Evolutionary conservation across 2,329 filamentous ascomycete genomes (phyloP).

Genomic region (Alternaria ventricosa): DNA sequence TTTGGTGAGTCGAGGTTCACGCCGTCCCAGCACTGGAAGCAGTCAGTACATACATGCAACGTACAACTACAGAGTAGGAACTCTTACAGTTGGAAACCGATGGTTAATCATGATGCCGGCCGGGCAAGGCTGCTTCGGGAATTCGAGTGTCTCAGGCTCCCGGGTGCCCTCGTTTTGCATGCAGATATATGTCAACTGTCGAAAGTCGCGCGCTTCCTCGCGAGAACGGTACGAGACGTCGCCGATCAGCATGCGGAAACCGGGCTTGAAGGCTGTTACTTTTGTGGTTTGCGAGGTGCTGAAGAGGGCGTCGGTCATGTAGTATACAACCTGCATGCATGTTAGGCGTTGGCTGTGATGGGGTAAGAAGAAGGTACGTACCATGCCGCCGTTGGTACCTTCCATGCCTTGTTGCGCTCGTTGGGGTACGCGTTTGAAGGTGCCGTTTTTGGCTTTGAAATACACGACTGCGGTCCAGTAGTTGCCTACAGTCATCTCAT

Average conservation of each 20-base stretch:
- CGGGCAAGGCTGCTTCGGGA: conserved; percentile 32
- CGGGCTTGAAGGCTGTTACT: conserved; percentile 52
- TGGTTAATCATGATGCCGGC: conserved; percentile 38
- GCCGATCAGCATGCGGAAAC: conserved; percentile 57
- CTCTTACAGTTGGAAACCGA: conserved; percentile 26
- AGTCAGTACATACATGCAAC: neutral
- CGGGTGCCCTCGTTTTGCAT: conserved; percentile 38
- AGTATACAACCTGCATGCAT: conserved; percentile 51
- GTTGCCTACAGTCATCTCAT: conserved; percentile 27
- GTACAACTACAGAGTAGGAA: neutral
- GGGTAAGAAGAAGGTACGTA: neutral
- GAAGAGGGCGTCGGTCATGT: conserved; percentile 50
- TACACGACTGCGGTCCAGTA: conserved; percentile 44
- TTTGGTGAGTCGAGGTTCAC: conserved; percentile 35
- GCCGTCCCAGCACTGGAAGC: conserved; percentile 32
- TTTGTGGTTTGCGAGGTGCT: conserved; percentile 40
- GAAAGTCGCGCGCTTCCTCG: conserved; percentile 30
- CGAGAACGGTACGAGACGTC: conserved; percentile 38
- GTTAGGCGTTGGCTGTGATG: neutral
- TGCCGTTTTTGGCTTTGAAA: conserved; percentile 36
- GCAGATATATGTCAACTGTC: conserved; percentile 37
- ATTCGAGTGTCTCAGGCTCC: conserved; percentile 31
- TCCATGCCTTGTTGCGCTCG: conserved; percentile 52
- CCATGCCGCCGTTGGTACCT: conserved; percentile 50
- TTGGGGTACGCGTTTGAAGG: conserved; percentile 53